A percentile compares a stretch with the other conserved stretches of the same genome.
Evolutionary conservation across 441 rosid species (phyloP).

Genomic region (Eutrema salsugineum): DNA sequence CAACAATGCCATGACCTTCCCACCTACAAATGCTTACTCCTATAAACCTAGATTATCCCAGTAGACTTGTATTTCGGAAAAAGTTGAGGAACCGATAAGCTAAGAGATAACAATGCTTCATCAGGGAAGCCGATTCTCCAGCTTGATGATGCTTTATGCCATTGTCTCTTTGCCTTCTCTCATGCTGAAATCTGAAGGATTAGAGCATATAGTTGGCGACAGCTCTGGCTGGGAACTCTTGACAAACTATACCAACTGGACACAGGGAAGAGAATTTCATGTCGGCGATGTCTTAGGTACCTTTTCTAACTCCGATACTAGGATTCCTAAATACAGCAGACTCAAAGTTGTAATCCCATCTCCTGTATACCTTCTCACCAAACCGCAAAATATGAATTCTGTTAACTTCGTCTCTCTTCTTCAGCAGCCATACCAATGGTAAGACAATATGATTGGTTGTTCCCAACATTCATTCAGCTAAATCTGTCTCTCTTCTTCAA

Average conservation of each 20-base stretch:
- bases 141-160: constrained; percentile 4
- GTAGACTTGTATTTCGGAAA: background rate
- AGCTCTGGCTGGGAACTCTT: constrained; percentile 34
- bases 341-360: background rate
- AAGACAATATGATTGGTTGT: background rate
- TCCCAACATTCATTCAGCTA: background rate
- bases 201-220: constrained; percentile 30
- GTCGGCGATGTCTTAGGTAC: constrained; percentile 38
- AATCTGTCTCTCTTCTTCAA: constrained; percentile 9
- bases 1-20: constrained; percentile 34
- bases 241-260: constrained; percentile 33
- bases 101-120: constrained; percentile 5
- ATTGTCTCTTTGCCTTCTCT: constrained; percentile 6
- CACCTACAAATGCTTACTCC: constrained; percentile 10
- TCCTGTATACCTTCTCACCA: background rate
- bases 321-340: background rate
- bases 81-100: background rate
- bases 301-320: background rate
- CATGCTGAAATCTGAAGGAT: constrained; percentile 22
- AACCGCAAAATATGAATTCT: background rate
- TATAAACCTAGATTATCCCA: background rate
- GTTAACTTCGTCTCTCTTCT: background rate
- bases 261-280: constrained; percentile 38
- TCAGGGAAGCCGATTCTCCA: background rate
- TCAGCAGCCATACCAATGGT: background rate